phyloP scores from a whole-genome alignment of 1,139 yeast species.

The Protomyces inouyei region DNA sequence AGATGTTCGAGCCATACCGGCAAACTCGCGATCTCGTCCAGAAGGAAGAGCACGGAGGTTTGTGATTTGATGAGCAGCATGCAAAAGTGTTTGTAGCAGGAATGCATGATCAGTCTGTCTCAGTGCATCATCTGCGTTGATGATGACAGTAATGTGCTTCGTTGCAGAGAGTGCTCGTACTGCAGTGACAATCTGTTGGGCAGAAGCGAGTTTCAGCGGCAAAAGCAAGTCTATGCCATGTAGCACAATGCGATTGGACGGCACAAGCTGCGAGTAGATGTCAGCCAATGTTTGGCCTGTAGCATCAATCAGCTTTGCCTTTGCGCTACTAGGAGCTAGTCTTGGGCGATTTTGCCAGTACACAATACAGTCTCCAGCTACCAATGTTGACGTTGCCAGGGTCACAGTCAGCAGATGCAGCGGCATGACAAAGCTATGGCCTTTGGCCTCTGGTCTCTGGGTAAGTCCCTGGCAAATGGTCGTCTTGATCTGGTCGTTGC shows the following conservation, averaged over 20 bases:
- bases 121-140: conserved; percentile 20
- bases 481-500: not conserved
- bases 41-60: conserved; percentile 11
- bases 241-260: not conserved
- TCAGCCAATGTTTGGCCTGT: conserved; percentile 8
- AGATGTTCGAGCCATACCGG: conserved; percentile 20
- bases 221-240: conserved; percentile 11
- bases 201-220: conserved; percentile 9
- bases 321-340: not conserved
- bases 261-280: not conserved
- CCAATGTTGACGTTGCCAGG: conserved; percentile 12
- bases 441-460: too few relatives aligned
- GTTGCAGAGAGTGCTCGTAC: conserved; percentile 1
- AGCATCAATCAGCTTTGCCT: conserved; percentile 12
- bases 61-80: conserved; percentile 11
- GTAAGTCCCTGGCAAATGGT: too few relatives aligned
- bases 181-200: not conserved
- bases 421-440: not conserved
- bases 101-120: conserved; percentile 8
- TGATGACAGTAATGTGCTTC: conserved; percentile 1
- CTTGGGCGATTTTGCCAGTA: conserved; percentile 18
- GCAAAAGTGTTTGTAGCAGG: conserved; percentile 5
- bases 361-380: conserved; percentile 11
- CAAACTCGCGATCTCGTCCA: conserved; percentile 18
- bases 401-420: conserved; percentile 10